Percentiles rank a stretch among this genome's conserved stretches.
Evolutionary conservation across 257 asterid species (phyloP).

Genomic region (Capsicum rhomboideum): DNA sequence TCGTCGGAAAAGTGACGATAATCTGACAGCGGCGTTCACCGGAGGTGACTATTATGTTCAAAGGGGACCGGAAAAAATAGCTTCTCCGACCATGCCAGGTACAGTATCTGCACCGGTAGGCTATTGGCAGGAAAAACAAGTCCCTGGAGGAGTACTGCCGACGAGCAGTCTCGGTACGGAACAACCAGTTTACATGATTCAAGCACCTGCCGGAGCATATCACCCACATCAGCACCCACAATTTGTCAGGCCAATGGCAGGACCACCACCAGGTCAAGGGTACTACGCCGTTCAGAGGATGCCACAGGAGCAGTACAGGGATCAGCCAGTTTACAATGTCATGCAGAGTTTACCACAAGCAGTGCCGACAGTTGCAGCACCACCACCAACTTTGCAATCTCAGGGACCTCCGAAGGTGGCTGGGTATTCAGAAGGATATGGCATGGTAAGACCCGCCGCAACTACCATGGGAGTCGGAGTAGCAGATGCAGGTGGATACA

Average conservation of each 20-base stretch:
- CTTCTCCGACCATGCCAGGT: constrained; percentile 31
- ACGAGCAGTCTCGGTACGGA: constrained; percentile 32
- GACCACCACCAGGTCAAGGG: constrained; percentile 49
- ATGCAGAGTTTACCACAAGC: constrained; percentile 14
- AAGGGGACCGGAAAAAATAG: constrained; percentile 42
- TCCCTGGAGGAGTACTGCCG: constrained; percentile 39
- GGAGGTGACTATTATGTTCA: constrained; percentile 55
- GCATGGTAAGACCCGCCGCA: constrained; percentile 30
- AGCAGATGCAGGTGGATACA: constrained; percentile 32
- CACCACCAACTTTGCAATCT: constrained; percentile 25
- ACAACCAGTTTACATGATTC: constrained; percentile 76
- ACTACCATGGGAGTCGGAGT: constrained; percentile 5
- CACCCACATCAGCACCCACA: constrained; percentile 28
- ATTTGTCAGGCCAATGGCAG: constrained; percentile 50
- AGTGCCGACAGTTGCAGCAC: constrained; percentile 17
- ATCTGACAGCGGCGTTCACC: constrained; percentile 27
- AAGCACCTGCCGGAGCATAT: constrained; percentile 42
- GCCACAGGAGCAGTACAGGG: constrained; percentile 50
- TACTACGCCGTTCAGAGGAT: constrained; percentile 70
- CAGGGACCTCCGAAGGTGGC: constrained; percentile 15
- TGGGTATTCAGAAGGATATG: constrained; percentile 21
- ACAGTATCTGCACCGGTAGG: constrained; percentile 23
- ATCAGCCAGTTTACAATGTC: constrained; percentile 56
- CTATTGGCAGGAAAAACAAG: constrained; percentile 64
- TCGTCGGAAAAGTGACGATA: constrained; percentile 54